These are phyloP conservation scores for Penicillium lagena DNA, from an alignment of 495 filamentous ascomycete genomes.

Conservation along the genomic window DNA sequence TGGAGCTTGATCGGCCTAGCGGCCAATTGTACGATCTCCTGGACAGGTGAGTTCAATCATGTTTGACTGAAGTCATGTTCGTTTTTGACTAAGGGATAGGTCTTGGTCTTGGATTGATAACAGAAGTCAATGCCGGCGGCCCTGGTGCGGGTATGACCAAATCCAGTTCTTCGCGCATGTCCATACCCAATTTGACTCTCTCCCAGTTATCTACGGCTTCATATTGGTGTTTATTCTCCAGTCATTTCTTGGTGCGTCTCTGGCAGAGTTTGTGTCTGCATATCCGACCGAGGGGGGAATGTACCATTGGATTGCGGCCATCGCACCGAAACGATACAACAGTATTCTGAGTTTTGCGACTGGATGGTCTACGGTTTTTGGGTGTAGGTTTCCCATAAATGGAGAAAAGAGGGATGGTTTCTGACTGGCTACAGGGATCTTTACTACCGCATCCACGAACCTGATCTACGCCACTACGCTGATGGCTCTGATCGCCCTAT, in stretches of 20 bases:
- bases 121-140: constrained; percentile 32
- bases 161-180: background rate
- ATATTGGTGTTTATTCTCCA: constrained; percentile 45
- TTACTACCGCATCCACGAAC: constrained; percentile 36
- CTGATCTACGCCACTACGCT: constrained; percentile 29
- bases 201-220: constrained; percentile 34
- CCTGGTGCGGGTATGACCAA: constrained; percentile 25
- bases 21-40: constrained; percentile 35
- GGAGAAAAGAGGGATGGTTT: background rate
- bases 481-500: constrained; percentile 29
- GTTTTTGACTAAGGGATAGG: constrained; percentile 6
- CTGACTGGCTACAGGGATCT: constrained; percentile 24
- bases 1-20: constrained; percentile 35
- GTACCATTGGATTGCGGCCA: constrained; percentile 50
- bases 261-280: constrained; percentile 49
- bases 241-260: constrained; percentile 40
- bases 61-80: background rate
- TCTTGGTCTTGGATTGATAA: constrained; percentile 33
- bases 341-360: constrained; percentile 32
- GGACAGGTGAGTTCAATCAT: constrained; percentile 21
- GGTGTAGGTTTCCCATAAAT: constrained; percentile 18
- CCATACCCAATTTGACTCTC: background rate
- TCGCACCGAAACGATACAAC: constrained; percentile 38
- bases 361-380: constrained; percentile 34
- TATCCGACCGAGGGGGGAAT: constrained; percentile 47